A percentile compares a stretch with the other conserved stretches of the same genome.
Evolutionary conservation across 345 rosid species (phyloP).

Genomic region (Cardamine chenopodiifolia): DNA sequence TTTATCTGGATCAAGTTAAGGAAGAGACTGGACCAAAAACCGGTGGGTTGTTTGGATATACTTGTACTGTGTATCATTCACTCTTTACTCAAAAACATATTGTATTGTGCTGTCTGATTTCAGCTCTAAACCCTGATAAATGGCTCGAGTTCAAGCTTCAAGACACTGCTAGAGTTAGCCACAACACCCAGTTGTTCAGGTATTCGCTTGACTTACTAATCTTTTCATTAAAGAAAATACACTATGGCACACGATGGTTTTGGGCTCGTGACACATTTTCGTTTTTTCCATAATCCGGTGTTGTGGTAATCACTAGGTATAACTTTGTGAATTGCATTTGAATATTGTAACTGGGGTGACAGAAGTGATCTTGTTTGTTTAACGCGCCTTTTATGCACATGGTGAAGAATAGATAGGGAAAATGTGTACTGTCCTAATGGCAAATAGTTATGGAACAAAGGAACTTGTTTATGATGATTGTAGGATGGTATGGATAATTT

Average conservation of each 20-base stretch:
- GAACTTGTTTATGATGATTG: neutral
- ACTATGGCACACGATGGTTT: neutral
- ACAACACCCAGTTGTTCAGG: slow-evolving; percentile 88
- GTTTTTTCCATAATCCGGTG: neutral
- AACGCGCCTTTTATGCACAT: neutral
- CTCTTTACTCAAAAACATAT: neutral
- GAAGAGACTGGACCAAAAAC: slow-evolving; percentile 61
- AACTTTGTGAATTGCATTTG: neutral
- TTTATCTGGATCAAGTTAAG: slow-evolving; percentile 65
- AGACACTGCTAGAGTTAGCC: slow-evolving; percentile 94
- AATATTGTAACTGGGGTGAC: neutral
- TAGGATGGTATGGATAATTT: neutral
- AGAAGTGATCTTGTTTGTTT: neutral
- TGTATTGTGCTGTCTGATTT: slow-evolving; percentile 27
- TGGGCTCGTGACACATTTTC: neutral
- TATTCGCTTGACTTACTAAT: slow-evolving; percentile 28
- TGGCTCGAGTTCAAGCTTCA: slow-evolving; percentile 94
- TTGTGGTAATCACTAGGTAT: neutral
- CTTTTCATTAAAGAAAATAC: neutral
- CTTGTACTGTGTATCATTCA: neutral
- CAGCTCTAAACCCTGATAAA: slow-evolving; percentile 86
- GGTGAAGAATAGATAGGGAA: neutral
- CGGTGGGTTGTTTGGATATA: slow-evolving; percentile 47
- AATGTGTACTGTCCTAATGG: neutral
- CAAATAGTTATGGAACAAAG: neutral